These are phyloP conservation scores for Phyllosticta citrichinensis DNA, from an alignment of 2,329 filamentous ascomycete genomes.

Conservation along the genomic window DNA sequence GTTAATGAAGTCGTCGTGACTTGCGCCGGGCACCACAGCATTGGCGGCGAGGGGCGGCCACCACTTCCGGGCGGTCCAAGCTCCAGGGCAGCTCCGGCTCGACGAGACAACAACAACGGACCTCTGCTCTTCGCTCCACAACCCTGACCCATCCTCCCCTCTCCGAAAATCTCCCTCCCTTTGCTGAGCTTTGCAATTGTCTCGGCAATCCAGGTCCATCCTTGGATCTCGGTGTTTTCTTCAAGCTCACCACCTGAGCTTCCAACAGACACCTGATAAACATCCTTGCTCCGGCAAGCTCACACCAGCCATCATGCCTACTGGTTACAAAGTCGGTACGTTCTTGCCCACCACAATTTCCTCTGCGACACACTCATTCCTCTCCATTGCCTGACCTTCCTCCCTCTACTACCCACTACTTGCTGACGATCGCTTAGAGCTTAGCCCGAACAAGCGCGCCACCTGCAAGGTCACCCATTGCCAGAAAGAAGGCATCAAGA, in stretches of 20 bases:
- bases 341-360: not conserved
- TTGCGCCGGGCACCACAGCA: not conserved
- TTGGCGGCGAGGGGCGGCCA: not conserved
- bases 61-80: not conserved
- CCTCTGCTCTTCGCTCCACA: not conserved
- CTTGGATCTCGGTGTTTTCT: not conserved
- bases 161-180: not conserved
- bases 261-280: not conserved
- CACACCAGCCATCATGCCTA: slow-evolving; percentile 8
- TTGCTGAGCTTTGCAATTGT: not conserved
- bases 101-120: not conserved
- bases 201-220: not conserved
- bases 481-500: slow-evolving; percentile 60
- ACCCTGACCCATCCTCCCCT: not conserved
- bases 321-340: slow-evolving; percentile 10
- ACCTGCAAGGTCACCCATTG: slow-evolving; percentile 65
- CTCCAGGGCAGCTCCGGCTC: not conserved
- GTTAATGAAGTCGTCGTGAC: slow-evolving; percentile 5
- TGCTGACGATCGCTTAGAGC: slow-evolving; percentile 43
- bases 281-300: not conserved
- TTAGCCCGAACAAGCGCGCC: slow-evolving; percentile 61
- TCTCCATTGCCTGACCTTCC: not conserved
- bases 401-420: not conserved
- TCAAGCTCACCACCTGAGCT: not conserved
- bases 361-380: not conserved